These are phyloP conservation scores for Candolleomyces aberdarensis DNA, from an alignment of 768 basidiomycete genomes.

Conservation along the genomic window DNA sequence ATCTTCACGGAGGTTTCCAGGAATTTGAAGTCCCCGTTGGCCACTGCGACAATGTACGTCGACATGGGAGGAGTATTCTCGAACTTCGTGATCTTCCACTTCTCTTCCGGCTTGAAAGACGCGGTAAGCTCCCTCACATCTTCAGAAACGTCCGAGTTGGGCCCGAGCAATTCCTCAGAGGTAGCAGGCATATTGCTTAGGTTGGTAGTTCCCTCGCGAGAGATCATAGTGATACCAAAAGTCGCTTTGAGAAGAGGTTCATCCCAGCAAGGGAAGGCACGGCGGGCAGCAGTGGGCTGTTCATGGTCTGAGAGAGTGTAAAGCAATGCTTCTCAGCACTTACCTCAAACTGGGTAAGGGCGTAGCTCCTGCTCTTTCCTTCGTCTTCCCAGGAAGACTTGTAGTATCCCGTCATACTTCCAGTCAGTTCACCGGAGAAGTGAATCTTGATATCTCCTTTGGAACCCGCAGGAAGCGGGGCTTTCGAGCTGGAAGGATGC, in stretches of 20 bases:
- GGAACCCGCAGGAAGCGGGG: conserved; percentile 59
- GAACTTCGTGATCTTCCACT: conserved; percentile 85
- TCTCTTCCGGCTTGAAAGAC: conserved; percentile 25
- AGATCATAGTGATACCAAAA: conserved; percentile 73
- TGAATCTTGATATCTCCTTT: conserved; percentile 67
- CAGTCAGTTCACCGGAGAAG: conserved; percentile 65
- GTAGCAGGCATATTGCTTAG: conserved; percentile 84
- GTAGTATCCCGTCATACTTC: conserved; percentile 84
- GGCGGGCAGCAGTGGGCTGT: conserved; percentile 82
- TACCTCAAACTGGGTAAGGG: conserved; percentile 89
- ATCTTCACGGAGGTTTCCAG: conserved; percentile 75
- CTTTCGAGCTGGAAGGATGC: conserved; percentile 56
- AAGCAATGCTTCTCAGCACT: conserved; percentile 3
- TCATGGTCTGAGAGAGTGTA: not conserved
- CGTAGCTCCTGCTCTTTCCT: conserved; percentile 63
- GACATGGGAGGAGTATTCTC: conserved; percentile 83
- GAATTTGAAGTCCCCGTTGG: conserved; percentile 75
- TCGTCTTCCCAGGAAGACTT: conserved; percentile 60
- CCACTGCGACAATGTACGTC: conserved; percentile 85
- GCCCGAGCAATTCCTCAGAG: conserved; percentile 51
- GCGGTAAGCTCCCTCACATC: conserved; percentile 38
- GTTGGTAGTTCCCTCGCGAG: conserved; percentile 67
- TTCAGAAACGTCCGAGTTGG: conserved; percentile 23
- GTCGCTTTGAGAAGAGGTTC: conserved; percentile 90
- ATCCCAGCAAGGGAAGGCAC: conserved; percentile 89